Evolutionary conservation across 1,139 yeast genomes (phyloP).

Genomic region (Candida smagusa): DNA sequence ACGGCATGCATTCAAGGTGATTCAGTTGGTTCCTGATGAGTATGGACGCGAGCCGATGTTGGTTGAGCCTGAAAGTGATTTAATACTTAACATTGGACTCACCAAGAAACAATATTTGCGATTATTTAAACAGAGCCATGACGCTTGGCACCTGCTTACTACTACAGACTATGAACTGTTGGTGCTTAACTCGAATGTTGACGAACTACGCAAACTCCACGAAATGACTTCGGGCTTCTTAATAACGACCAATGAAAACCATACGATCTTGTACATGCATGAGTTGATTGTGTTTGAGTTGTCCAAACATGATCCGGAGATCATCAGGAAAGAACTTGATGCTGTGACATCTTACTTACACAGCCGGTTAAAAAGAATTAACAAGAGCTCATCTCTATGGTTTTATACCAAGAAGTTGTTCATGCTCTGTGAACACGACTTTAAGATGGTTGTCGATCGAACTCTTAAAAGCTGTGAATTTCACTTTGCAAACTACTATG

Average conservation of each 20-base stretch:
- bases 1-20: slow-evolving; percentile 14
- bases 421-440: slow-evolving; percentile 12
- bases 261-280: slow-evolving; percentile 31
- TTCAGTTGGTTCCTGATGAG: slow-evolving; percentile 21
- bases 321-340: slow-evolving; percentile 23
- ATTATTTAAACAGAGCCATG: slow-evolving; percentile 35
- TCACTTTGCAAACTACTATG: slow-evolving; percentile 45
- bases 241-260: slow-evolving; percentile 42
- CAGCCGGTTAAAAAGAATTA: slow-evolving; percentile 35
- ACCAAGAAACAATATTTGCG: slow-evolving; percentile 27
- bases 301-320: slow-evolving; percentile 6
- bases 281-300: slow-evolving; percentile 22
- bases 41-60: slow-evolving; percentile 4
- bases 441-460: slow-evolving; percentile 15
- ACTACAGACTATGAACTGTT: slow-evolving; percentile 6
- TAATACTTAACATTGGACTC: slow-evolving; percentile 31
- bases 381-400: slow-evolving; percentile 46
- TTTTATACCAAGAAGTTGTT: slow-evolving; percentile 29
- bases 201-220: slow-evolving; percentile 11
- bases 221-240: slow-evolving; percentile 33
- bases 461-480: slow-evolving; percentile 28
- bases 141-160: slow-evolving; percentile 23
- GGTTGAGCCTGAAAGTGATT: slow-evolving; percentile 11
- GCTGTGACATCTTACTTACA: slow-evolving; percentile 29
- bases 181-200: background rate